Percentiles rank a stretch among this genome's conserved stretches.
Evolutionary conservation across 768 basidiomycete genomes (phyloP).

Genomic region (Suillus placidus): DNA sequence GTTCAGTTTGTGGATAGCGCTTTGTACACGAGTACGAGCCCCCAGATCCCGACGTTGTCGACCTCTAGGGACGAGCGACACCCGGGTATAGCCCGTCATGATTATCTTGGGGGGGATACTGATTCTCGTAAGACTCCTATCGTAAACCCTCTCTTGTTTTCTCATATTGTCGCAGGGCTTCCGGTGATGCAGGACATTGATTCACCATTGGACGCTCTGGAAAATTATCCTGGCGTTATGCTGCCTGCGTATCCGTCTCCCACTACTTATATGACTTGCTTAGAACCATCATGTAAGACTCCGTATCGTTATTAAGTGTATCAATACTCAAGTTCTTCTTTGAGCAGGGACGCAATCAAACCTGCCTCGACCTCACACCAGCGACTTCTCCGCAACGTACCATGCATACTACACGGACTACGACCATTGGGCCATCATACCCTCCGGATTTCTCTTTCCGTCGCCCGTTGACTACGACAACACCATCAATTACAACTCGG

Average conservation of each 20-base stretch:
- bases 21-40: conserved; percentile 35
- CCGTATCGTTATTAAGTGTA: conserved; percentile 72
- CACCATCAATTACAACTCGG: conserved; percentile 16
- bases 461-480: conserved; percentile 7
- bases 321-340: conserved; percentile 65
- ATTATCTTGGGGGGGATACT: conserved; percentile 22
- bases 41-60: conserved; percentile 50
- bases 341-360: conserved; percentile 46
- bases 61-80: conserved; percentile 42
- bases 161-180: conserved; percentile 24
- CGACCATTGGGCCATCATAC: conserved; percentile 23
- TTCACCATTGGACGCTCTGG: conserved; percentile 35
- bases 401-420: conserved; percentile 15
- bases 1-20: neutral
- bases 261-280: conserved; percentile 49
- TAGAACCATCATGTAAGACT: conserved; percentile 70
- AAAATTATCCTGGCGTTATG: conserved; percentile 31
- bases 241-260: conserved; percentile 28
- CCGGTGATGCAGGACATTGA: conserved; percentile 33
- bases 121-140: conserved; percentile 29
- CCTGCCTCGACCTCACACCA: conserved; percentile 32
- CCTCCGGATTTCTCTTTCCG: conserved; percentile 22
- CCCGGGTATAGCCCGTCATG: conserved; percentile 31
- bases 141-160: neutral
- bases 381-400: conserved; percentile 29